These are phyloP conservation scores for Colletotrichum coccodes DNA, from an alignment of 2,329 filamentous ascomycete genomes.

Conservation along the genomic window DNA sequence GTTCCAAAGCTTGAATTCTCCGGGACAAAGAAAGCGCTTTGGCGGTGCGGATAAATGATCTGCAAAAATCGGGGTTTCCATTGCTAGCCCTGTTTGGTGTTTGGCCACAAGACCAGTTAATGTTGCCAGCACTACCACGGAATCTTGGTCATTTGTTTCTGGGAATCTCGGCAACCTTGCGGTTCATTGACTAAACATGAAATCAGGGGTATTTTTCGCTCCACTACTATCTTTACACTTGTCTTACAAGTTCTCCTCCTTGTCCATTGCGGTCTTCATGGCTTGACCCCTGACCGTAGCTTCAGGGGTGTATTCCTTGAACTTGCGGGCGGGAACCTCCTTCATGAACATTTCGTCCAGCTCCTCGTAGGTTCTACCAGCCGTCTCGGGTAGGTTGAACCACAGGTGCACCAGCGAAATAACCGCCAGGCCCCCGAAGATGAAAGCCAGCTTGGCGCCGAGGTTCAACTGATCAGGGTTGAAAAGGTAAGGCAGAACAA, in stretches of 20 bases:
- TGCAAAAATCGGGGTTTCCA: neutral
- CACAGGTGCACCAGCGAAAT: constrained; percentile 44
- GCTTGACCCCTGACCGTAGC: constrained; percentile 27
- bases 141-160: no score
- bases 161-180: no score
- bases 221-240: neutral
- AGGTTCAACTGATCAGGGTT: constrained; percentile 42
- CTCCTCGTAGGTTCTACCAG: constrained; percentile 38
- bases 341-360: constrained; percentile 41
- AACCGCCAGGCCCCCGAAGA: constrained; percentile 48
- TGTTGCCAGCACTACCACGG: no score
- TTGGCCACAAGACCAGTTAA: no score
- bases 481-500: constrained; percentile 37
- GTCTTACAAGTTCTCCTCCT: constrained; percentile 13
- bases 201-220: neutral
- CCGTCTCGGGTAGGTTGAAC: constrained; percentile 49
- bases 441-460: constrained; percentile 51
- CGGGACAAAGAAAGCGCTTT: no score
- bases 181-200: no score
- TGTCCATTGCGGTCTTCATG: constrained; percentile 13
- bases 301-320: constrained; percentile 35
- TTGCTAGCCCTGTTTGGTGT: no score
- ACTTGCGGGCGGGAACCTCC: constrained; percentile 37
- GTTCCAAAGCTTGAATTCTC: no score
- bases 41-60: neutral